Percentiles rank a stretch among this genome's conserved stretches.
Conservation (phyloP, 768 basidiomycete species). For the Lentinula boryana region DNA sequence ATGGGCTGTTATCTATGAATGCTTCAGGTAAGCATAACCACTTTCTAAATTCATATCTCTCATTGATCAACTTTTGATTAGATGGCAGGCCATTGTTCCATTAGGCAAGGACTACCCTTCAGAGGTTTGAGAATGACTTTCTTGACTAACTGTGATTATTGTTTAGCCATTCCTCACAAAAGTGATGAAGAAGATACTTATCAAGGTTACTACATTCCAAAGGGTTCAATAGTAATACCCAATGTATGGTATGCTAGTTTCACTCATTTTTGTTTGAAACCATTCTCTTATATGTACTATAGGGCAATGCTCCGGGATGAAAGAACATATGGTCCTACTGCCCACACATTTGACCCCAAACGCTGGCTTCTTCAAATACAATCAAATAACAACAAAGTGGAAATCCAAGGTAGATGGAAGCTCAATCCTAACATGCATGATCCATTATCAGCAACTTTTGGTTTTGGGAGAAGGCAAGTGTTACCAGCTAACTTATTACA, state of each 20-base stretch:
- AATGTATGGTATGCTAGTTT: conserved; percentile 24
- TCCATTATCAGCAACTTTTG: not conserved
- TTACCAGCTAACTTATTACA: not conserved
- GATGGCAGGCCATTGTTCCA: not conserved
- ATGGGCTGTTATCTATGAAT: not conserved
- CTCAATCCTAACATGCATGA: not conserved
- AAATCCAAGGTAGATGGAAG: not conserved
- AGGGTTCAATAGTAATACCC: conserved; percentile 25
- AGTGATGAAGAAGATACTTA: conserved; percentile 25
- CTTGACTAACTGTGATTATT: not conserved
- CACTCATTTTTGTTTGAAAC: not conserved
- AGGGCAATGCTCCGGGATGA: not conserved
- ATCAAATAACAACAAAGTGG: too few species aligned
- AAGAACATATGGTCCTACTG: not conserved
- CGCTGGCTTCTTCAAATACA: not conserved
- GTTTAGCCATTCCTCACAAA: conserved; percentile 19
- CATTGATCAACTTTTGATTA: not conserved
- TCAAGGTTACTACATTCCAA: conserved; percentile 25
- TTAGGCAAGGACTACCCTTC: not conserved
- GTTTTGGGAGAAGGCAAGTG: not conserved
- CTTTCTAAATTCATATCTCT: not conserved
- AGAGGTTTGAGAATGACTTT: not conserved
- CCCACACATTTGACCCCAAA: not conserved
- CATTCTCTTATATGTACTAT: not conserved
- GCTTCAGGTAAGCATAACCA: not conserved